phyloP scores from a whole-genome alignment of 108 stramenopile species.

The Epithemia pelagica region DNA sequence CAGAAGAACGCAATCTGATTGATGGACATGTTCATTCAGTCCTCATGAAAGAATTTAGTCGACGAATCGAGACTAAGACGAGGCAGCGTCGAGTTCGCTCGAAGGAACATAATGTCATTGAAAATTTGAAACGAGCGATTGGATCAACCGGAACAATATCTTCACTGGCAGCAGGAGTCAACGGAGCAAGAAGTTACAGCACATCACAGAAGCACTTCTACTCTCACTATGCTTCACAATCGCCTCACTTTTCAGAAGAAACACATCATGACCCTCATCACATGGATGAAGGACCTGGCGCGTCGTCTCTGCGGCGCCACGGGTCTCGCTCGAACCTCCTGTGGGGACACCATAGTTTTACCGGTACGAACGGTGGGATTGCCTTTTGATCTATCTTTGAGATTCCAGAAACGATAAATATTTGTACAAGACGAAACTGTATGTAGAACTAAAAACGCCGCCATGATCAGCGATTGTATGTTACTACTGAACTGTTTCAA shows the following conservation, averaged over 20 bases:
- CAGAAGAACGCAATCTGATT: conserved; percentile 58
- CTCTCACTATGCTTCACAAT: neutral
- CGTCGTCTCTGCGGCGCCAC: neutral
- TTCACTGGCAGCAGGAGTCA: neutral
- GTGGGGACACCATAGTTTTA: neutral
- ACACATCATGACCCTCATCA: too few relatives aligned
- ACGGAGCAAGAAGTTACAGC: neutral
- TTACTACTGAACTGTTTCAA: too few relatives aligned
- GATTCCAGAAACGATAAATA: too few relatives aligned
- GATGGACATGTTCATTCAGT: conserved; percentile 43
- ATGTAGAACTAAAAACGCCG: too few relatives aligned
- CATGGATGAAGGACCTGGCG: too few relatives aligned
- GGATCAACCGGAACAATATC: conserved; percentile 3
- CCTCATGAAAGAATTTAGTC: conserved; percentile 78
- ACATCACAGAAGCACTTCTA: neutral
- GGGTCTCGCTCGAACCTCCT: neutral
- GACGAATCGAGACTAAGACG: conserved; percentile 61
- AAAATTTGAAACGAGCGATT: conserved; percentile 28
- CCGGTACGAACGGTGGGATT: neutral
- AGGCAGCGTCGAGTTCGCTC: conserved; percentile 31
- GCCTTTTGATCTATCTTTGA: neutral
- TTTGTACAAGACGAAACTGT: too few relatives aligned
- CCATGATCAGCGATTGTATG: too few relatives aligned
- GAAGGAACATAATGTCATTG: conserved; percentile 19
- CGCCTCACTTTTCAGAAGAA: neutral